Base-by-base conservation (phyloP, 2,329 filamentous ascomycete genomes). In the Scolecobasidium constrictum region DNA sequence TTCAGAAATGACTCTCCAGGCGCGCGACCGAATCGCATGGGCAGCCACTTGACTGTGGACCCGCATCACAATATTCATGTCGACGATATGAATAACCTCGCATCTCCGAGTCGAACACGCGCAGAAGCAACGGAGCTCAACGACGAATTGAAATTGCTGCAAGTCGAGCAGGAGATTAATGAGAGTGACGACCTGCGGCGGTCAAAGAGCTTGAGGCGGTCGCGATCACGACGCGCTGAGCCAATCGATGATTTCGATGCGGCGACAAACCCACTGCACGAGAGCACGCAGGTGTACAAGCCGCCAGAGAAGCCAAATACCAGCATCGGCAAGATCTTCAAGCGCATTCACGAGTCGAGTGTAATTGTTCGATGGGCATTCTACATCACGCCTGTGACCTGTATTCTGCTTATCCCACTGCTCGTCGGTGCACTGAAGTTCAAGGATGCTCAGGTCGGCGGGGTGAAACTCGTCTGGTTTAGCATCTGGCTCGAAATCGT, bases 401-500 rank as follows among this genome's bases (percentile, higher is more conserved):
- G 77, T 11, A 58, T 86, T 4, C 65, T 87, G 4, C 64, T 86
- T 31, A 75, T 85, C 37, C 83, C 83, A 0, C 60, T 85, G 33
- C 63, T 86, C 4, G 60, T 86, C 17, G 82, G 81, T 4, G 72
- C 70, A 2, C 61, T 83, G 15, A 48, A 73, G 1, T 82, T 72
- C 48, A 64, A 67, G n/a, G 49, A 71, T 38, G 67, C 81, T 2
- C 77, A 74, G 11, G 73, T 82, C 3, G 86, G 86, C 1, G 86
- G 82, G 16, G 86, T 94, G 0, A 56, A 77, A 48, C 66, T 95
- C 35, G 67, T 86, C 46, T 96, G 90, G 90, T 95, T 96, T 56
- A 84, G 84, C 21, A 86, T 95, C 48, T 96, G 90, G 90, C 72
- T 95, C 15, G 85, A 94, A 60, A 86, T 94, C 34, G 73, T 95